A percentile compares a stretch with the other conserved stretches of the same genome.
These are phyloP conservation scores for Echites panduratus DNA, from an alignment of 257 asterid genomes.

Conservation along the genomic window DNA sequence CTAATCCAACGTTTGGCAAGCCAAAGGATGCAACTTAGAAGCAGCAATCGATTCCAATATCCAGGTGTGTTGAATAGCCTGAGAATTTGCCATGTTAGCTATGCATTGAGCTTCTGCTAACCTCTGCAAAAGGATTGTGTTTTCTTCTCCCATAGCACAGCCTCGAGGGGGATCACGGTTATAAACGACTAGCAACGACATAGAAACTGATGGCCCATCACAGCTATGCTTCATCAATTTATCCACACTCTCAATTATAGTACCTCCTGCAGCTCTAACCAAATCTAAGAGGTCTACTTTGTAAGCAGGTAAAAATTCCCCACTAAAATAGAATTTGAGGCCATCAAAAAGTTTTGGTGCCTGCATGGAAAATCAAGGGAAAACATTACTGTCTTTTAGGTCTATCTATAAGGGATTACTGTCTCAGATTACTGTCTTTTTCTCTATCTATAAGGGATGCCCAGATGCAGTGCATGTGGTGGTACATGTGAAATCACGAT, in stretches of 20 bases:
- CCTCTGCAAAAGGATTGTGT: constrained; percentile 26
- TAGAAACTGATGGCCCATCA: constrained; percentile 12
- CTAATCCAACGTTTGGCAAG: neutral
- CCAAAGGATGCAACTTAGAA: constrained; percentile 36
- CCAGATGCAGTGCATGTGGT: neutral
- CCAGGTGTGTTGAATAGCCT: constrained; percentile 70
- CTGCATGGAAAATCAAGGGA: constrained; percentile 30
- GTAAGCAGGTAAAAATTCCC: constrained; percentile 58
- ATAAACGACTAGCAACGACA: constrained; percentile 41
- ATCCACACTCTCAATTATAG: constrained; percentile 35
- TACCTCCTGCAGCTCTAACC: constrained; percentile 68
- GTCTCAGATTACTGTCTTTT: neutral
- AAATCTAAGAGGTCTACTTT: constrained; percentile 54
- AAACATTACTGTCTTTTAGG: neutral
- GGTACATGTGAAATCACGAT: neutral
- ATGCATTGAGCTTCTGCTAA: constrained; percentile 40
- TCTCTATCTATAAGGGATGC: neutral
- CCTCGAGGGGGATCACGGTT: constrained; percentile 37
- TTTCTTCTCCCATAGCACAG: constrained; percentile 31
- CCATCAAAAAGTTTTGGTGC: constrained; percentile 69
- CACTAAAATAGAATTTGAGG: constrained; percentile 47
- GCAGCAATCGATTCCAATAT: constrained; percentile 85
- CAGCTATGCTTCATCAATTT: constrained; percentile 20
- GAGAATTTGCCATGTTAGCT: constrained; percentile 31
- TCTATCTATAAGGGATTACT: no score